Conservation (phyloP, 257 asterid genomes). For the Scutellaria galericulata region DNA sequence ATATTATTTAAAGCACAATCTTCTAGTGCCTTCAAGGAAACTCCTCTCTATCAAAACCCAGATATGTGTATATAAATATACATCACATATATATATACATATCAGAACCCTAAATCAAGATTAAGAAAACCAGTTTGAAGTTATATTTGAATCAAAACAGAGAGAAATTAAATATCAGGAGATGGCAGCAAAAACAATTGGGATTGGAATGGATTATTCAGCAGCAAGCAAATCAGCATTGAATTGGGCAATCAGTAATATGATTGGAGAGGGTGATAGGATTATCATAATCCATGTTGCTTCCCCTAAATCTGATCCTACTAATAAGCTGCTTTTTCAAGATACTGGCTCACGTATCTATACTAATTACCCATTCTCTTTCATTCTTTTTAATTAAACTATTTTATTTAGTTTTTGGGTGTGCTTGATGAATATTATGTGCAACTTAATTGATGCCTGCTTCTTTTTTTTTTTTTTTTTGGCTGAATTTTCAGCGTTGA, state of each 20-base stretch:
- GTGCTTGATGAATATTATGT: background rate
- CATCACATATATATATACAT: no score
- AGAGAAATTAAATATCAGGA: slow-evolving; percentile 21
- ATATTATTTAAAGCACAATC: no score
- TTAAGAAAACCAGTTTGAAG: background rate
- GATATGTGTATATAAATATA: no score
- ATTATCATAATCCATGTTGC: slow-evolving; percentile 69
- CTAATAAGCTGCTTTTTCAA: slow-evolving; percentile 67
- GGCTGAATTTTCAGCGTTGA: slow-evolving; percentile 56
- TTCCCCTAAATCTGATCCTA: slow-evolving; percentile 70
- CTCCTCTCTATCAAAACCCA: no score
- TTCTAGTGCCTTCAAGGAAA: no score
- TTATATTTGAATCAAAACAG: background rate
- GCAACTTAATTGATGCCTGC: background rate
- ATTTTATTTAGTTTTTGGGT: no score
- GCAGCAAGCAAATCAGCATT: slow-evolving; percentile 70
- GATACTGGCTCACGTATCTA: slow-evolving; percentile 81
- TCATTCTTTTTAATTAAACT: background rate
- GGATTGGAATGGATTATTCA: slow-evolving; percentile 81
- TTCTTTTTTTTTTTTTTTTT: background rate
- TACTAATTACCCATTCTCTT: background rate
- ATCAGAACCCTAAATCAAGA: background rate
- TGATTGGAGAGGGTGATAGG: slow-evolving; percentile 63
- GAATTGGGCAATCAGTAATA: slow-evolving; percentile 63
- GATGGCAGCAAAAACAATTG: slow-evolving; percentile 47